Evolutionary conservation across 2,329 filamentous ascomycete genomes (phyloP), one percentile per base, ranked within the genome.

Genomic region (Dactylellina parvicollis): DNA sequence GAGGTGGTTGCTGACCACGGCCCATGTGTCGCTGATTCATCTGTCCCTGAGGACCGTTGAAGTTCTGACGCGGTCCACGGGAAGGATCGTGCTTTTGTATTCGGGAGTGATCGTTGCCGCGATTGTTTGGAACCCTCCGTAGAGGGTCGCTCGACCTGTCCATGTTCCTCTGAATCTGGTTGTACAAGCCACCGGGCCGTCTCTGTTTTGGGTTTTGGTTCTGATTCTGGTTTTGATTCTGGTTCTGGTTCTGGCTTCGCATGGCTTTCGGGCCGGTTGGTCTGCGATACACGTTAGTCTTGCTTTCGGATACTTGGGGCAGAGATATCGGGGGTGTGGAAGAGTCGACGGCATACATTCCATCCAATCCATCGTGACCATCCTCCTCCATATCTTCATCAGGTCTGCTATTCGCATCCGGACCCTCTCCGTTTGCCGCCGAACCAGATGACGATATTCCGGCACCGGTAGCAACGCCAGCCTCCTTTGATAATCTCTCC

Each of bases 181-280:
- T 92, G 65, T 97, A 85, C 84, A 97, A 88, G 80, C 92, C 92
- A 70, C 91, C 90, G 76, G 91, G 88, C 61, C 87, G 85, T 62
- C 85, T 83, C 64, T 85, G 84, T 76, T 84, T 79, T 44, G 81
- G 79, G 71, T 38, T 38, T 38, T 38, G 34, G 34, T 32, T 32
- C 60, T 87, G 85, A 61, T 85, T 83, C 61, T 85, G 84, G 76
- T 84, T 79, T 42, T 81, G 79, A 72, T 61, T 62, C 20, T 79
- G 69, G 77, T 81, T 83, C 64, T 85, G 84, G 76, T 84, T 79
- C 44, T 81, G 79, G 72, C 90, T 92, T 79, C 95, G 90, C 92
- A 98, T 96, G 32, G 93, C 92, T 80, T 93, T 95, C 16, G 95
- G 95, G 65, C 94, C 95, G 56, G 92, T 98, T 8, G 95, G 95